Conservation (phyloP, 139 green algal species). For the Chlamydomonas sp. region DNA sequence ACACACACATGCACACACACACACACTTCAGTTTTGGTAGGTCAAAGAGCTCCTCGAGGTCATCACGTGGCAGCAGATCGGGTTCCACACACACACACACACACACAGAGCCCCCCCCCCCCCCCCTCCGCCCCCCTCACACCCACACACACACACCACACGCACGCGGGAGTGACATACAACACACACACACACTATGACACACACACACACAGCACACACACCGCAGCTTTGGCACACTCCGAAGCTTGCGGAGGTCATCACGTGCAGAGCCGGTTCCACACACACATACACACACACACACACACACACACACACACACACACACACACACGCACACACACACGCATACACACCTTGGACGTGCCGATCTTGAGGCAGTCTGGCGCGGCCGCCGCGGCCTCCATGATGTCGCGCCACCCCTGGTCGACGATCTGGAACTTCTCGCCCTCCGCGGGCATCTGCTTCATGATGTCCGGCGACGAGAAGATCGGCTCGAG, state of each 20-base stretch:
- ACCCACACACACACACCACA: neutral
- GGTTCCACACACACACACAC: no score
- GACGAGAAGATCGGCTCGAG: constrained; percentile 78
- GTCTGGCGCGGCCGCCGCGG: constrained; percentile 22
- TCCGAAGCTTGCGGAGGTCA: no score
- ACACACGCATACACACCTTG: constrained; percentile 32
- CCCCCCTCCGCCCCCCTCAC: neutral
- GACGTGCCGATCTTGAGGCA: constrained; percentile 41
- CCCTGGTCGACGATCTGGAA: constrained; percentile 53
- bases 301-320: constrained; percentile 6
- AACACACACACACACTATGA: no score
- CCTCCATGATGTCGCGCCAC: constrained; percentile 64
- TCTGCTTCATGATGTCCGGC: constrained; percentile 82
- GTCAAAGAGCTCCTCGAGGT: no score
- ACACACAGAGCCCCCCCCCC: neutral
- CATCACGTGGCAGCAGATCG: no score
- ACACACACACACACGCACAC: constrained; percentile 3
- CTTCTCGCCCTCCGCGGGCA: constrained; percentile 78
- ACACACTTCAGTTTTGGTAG: no score
- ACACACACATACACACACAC: constrained; percentile 6
- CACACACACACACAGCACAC: no score
- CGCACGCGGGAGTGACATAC: no score
- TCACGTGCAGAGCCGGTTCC: no score
- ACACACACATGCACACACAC: no score
- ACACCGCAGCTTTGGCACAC: no score